These are phyloP conservation scores for Punica granatum DNA, from an alignment of 345 rosid species.

Conservation along the genomic window DNA sequence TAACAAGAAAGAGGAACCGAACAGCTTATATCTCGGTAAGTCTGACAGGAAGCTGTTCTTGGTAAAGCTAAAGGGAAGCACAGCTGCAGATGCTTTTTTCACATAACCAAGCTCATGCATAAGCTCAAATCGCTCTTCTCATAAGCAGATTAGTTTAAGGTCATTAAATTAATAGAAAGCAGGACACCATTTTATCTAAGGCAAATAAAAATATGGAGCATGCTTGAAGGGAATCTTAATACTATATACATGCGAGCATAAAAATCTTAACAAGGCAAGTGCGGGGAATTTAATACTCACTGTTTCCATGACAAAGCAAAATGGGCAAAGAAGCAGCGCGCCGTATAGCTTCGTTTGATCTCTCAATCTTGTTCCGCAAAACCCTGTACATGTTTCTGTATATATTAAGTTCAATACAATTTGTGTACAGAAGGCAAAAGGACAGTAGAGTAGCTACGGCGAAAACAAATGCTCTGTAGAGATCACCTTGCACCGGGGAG, in stretches of 20 bases:
- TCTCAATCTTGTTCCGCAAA: slow-evolving; percentile 32
- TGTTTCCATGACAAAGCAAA: slow-evolving; percentile 34
- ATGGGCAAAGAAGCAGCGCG: slow-evolving; percentile 43
- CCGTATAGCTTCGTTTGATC: slow-evolving; percentile 33
- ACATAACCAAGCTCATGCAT: neutral
- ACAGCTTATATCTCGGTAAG: neutral
- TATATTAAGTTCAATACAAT: neutral
- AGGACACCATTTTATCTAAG: neutral
- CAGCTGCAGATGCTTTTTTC: no score
- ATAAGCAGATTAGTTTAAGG: no score
- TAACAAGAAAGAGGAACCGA: neutral
- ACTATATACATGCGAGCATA: neutral
- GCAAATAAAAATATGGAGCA: neutral
- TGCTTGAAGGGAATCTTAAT: no score
- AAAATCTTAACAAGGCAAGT: neutral
- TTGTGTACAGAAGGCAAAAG: neutral
- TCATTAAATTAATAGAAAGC: no score
- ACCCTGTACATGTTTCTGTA: slow-evolving; percentile 19
- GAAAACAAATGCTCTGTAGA: neutral
- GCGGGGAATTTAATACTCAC: slow-evolving; percentile 10
- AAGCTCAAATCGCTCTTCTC: neutral
- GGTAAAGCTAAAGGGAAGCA: neutral
- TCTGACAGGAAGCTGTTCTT: neutral
- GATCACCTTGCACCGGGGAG: slow-evolving; percentile 82
- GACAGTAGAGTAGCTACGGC: neutral